Evolutionary conservation across 2,329 filamentous ascomycete genomes (phyloP), one percentile per base, ranked within the genome.

Genomic region (Hymenoscyphus salicellus): DNA sequence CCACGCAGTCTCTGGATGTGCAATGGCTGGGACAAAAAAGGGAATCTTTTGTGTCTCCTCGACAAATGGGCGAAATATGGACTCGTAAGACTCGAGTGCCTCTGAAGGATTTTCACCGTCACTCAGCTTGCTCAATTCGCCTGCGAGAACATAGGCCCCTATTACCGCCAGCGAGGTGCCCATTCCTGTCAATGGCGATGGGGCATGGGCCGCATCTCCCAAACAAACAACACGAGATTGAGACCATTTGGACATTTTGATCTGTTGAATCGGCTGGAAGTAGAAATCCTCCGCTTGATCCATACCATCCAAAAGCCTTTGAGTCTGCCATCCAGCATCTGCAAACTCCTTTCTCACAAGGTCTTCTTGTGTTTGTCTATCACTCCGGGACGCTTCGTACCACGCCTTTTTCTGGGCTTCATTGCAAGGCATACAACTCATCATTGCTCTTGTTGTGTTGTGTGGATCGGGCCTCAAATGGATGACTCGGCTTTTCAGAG

Each of bases 161-260:
- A 82, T 71, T 0, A 87, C 70, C 0, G 80, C 79, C 0, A 77
- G 69, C 1, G 80, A 81, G 0, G 83, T 85, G 0, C 84, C 84
- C 75, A 82, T 79, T 0, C 84, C 85, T 0, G 80, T 82, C 3
- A 81, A 66, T 0, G 80, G 78, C 0, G 79, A 78, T 0, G 83
- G 82, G 75, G 84, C 1, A 84, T 83, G 69, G 86, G 84, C 1
- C 81, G 86, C 82, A 66, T 89, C 85, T 0, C 85, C 85, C 0
- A 86, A 60, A 0, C 86, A 75, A 1, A 77, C 79, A 2, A 85
- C 78, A 0, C 83, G 79, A 0, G 81, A 80, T 0, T 75, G 75
- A 3, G 74, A 79, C 79, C 79, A 82, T 1, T 65, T 65, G 0
- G 77, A 71, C 61, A 82, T 65, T 52, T 79, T 79, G 33, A 87